Percentiles rank a stretch among this genome's conserved stretches.
phyloP scores from a whole-genome alignment of 2,329 filamentous ascomycete species.

The Alternaria consortialis region DNA sequence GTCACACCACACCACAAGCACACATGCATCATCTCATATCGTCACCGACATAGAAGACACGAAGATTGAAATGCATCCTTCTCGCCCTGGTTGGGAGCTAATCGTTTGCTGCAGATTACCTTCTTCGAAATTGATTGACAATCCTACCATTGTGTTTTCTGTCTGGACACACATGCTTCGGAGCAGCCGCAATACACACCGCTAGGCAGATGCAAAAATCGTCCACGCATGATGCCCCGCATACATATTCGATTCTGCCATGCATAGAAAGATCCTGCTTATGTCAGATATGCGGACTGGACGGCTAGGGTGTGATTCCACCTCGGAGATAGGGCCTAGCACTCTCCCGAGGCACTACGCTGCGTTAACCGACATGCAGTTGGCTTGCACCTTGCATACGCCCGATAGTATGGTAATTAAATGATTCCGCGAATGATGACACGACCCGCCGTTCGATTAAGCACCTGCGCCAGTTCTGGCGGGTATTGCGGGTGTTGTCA shows the following conservation, averaged over 20 bases:
- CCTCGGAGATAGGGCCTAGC: neutral
- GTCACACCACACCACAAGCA: neutral
- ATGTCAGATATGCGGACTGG: neutral
- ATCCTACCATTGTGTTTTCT: neutral
- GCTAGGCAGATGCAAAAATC: neutral
- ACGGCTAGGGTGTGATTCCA: neutral
- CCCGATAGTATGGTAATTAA: conserved; percentile 2
- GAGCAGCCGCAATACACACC: neutral
- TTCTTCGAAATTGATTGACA: neutral
- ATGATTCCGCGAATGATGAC: neutral
- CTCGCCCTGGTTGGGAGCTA: neutral
- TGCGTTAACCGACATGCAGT: neutral
- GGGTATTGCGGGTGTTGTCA: neutral
- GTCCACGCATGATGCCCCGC: neutral
- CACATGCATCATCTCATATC: neutral
- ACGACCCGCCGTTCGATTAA: neutral
- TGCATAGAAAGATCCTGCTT: neutral
- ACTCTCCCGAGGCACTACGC: neutral
- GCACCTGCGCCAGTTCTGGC: neutral
- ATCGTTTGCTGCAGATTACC: neutral
- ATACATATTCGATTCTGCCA: neutral
- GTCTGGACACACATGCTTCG: neutral
- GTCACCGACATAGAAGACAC: neutral
- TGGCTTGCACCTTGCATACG: conserved; percentile 1
- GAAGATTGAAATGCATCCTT: neutral